A percentile compares a stretch with the other conserved stretches of the same genome.
Evolutionary conservation across 2,329 filamentous ascomycete genomes (phyloP).

Genomic region (Rhexocercosporidium sp.): DNA sequence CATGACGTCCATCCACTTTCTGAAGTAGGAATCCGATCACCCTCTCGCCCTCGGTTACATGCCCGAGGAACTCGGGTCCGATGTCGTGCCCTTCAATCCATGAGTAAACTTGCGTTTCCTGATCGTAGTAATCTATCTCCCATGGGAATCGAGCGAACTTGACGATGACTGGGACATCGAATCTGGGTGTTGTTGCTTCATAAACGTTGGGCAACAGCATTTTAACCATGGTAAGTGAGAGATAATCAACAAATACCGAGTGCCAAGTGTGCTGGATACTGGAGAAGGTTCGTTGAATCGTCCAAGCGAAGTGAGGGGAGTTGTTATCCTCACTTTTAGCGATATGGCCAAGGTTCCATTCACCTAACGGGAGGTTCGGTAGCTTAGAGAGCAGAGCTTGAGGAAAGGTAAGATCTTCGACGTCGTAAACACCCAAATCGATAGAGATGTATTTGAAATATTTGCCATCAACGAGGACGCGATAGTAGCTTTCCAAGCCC

Average conservation of each 20-base stretch:
- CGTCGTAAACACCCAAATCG: conserved; percentile 7
- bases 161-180: conserved; percentile 5
- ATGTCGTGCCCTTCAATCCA: conserved; percentile 10
- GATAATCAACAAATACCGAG: no score
- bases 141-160: conserved; percentile 14
- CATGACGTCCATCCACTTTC: conserved; percentile 35
- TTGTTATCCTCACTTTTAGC: no score
- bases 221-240: no score
- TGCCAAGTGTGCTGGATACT: no score
- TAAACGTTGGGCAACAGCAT: no score
- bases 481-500: conserved; percentile 13
- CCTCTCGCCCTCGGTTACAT: conserved; percentile 37
- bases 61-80: conserved; percentile 39
- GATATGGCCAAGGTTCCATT: no score
- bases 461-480: conserved; percentile 11
- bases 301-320: no score
- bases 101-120: conserved; percentile 7
- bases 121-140: conserved; percentile 16
- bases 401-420: no score
- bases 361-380: no score
- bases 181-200: background rate
- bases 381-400: no score
- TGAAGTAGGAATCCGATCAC: conserved; percentile 42
- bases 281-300: no score
- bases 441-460: conserved; percentile 14